phyloP scores from a whole-genome alignment of 1,139 yeast genomes.

The Suzukiozyma palmioleophila region DNA sequence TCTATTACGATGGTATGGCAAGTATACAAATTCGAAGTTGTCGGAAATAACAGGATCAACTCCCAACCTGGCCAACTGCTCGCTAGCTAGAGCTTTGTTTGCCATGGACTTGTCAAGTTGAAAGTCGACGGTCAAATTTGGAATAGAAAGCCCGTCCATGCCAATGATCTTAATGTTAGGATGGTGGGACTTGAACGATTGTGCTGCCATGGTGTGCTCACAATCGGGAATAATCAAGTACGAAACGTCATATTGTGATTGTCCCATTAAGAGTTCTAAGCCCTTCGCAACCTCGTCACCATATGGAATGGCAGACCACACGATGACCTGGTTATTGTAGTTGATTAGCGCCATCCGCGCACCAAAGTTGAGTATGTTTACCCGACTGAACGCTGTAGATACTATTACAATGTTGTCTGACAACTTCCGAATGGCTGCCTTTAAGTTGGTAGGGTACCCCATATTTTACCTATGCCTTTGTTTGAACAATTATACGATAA shows the following conservation, averaged over 20 bases:
- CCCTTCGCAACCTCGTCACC: constrained; percentile 41
- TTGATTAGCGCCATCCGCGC: constrained; percentile 54
- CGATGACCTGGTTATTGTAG: constrained; percentile 35
- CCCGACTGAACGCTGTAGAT: constrained; percentile 43
- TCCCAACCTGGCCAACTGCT: constrained; percentile 19
- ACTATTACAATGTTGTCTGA: constrained; percentile 46
- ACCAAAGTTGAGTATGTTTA: constrained; percentile 48
- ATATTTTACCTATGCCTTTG: constrained; percentile 3
- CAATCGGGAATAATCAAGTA: constrained; percentile 49
- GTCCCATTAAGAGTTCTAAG: constrained; percentile 31
- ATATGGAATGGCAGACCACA: constrained; percentile 63
- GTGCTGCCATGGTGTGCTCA: constrained; percentile 56
- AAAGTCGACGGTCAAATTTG: constrained; percentile 32
- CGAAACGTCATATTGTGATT: constrained; percentile 25
- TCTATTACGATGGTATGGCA: constrained; percentile 51
- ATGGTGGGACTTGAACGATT: constrained; percentile 43
- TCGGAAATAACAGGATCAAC: constrained; percentile 22
- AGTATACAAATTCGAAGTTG: constrained; percentile 50
- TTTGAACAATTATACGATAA: not conserved
- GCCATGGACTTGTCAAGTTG: constrained; percentile 23
- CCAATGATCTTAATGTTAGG: constrained; percentile 52
- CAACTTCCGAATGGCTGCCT: constrained; percentile 39
- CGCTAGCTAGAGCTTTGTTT: constrained; percentile 22
- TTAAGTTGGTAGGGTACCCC: constrained; percentile 36
- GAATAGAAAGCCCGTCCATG: constrained; percentile 33